phyloP scores from a whole-genome alignment of 2,329 filamentous ascomycete species.

The Cytospora schulzeri region DNA sequence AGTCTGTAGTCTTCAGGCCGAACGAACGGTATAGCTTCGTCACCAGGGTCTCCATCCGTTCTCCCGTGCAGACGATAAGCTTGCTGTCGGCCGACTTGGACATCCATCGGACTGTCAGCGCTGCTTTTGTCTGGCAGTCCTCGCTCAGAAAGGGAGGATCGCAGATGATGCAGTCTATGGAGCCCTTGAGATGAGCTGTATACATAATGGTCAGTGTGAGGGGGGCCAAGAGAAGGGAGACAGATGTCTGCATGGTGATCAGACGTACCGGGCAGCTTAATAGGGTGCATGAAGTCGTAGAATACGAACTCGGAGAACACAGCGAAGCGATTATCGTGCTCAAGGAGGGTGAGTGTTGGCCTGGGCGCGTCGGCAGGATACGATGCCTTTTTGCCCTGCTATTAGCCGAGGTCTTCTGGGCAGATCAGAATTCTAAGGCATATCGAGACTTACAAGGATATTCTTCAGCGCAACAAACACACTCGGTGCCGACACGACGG shows the following conservation, averaged over 20 bases:
- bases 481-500: constrained; percentile 73
- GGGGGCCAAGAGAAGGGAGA: neutral
- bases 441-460: constrained; percentile 52
- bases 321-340: constrained; percentile 73
- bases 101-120: constrained; percentile 75
- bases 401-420: constrained; percentile 23
- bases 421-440: neutral
- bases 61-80: constrained; percentile 74
- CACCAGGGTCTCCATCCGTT: constrained; percentile 70
- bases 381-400: constrained; percentile 18
- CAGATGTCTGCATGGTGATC: neutral
- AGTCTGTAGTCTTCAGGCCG: constrained; percentile 66
- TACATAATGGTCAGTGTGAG: neutral
- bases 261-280: constrained; percentile 60
- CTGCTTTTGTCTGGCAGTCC: constrained; percentile 80
- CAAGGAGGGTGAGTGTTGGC: constrained; percentile 67
- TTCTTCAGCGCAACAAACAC: constrained; percentile 79
- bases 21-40: constrained; percentile 66
- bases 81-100: constrained; percentile 45
- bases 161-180: constrained; percentile 69
- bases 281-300: constrained; percentile 73
- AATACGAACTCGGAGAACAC: constrained; percentile 74
- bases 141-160: constrained; percentile 81
- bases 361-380: constrained; percentile 34
- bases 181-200: constrained; percentile 59